Evolutionary conservation across 192 early-diverging fungal species (phyloP).

Genomic region (Spinellus fusiger): DNA sequence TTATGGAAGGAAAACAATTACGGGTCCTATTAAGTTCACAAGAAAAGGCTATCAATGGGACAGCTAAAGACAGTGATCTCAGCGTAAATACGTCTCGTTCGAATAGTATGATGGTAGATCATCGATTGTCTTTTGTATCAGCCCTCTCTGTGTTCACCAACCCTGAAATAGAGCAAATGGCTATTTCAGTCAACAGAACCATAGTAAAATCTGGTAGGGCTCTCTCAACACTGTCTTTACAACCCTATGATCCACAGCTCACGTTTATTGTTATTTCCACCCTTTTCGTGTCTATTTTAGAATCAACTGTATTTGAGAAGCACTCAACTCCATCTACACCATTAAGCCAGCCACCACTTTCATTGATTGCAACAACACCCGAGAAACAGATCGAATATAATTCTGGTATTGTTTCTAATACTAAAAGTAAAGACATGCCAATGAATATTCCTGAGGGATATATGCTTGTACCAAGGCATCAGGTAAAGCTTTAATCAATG

Average conservation of each 20-base stretch:
- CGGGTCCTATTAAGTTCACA: neutral
- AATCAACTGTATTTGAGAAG: too few relatives aligned
- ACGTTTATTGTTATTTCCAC: too few relatives aligned
- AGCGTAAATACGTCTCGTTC: neutral
- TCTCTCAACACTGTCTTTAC: too few relatives aligned
- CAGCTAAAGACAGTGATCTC: neutral
- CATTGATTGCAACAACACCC: neutral
- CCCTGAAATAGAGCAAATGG: too few relatives aligned
- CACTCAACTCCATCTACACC: too few relatives aligned
- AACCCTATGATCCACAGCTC: too few relatives aligned
- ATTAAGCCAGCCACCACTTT: too few relatives aligned
- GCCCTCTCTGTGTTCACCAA: too few relatives aligned
- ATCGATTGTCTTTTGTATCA: neutral
- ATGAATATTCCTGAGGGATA: constrained; percentile 21
- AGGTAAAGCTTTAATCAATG: neutral
- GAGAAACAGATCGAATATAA: neutral
- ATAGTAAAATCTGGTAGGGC: too few relatives aligned
- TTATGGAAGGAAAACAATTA: constrained; percentile 17
- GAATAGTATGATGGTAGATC: neutral
- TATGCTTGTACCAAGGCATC: constrained; percentile 18
- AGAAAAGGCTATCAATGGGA: neutral
- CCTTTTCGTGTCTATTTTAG: too few relatives aligned
- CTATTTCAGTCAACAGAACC: too few relatives aligned
- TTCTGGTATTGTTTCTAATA: neutral
- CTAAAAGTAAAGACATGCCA: neutral